A percentile compares a stretch with the other conserved stretches of the same genome.
Evolutionary conservation across 768 basidiomycete species (phyloP).

Genomic region (Hericium rajendrae): DNA sequence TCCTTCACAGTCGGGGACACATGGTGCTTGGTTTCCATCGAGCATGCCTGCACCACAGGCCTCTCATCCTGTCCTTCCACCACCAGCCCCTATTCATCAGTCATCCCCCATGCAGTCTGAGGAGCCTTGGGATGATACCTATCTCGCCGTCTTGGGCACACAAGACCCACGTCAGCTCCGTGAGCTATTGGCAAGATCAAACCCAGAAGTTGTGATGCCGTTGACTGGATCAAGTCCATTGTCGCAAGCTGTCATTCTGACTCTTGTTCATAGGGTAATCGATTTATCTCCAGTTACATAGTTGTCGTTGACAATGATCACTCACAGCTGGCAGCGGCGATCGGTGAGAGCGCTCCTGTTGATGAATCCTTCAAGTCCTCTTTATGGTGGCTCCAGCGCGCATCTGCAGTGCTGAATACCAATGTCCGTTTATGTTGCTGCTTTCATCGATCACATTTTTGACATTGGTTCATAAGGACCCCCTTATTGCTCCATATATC

Average conservation of each 20-base stretch:
- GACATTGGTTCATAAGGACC: constrained; percentile 39
- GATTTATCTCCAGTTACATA: background rate
- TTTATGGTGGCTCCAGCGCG: constrained; percentile 82
- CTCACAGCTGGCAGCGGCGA: constrained; percentile 55
- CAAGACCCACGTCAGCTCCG: constrained; percentile 70
- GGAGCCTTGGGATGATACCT: constrained; percentile 82
- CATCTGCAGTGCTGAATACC: constrained; percentile 60
- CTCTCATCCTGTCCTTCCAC: constrained; percentile 68
- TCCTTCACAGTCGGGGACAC: constrained; percentile 17
- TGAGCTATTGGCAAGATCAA: constrained; percentile 62
- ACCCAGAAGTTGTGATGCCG: constrained; percentile 75
- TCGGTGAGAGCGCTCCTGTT: constrained; percentile 65
- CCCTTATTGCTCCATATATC: constrained; percentile 73
- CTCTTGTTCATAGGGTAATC: constrained; percentile 73
- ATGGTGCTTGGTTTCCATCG: constrained; percentile 48
- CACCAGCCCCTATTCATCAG: constrained; percentile 33
- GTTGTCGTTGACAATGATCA: constrained; percentile 3
- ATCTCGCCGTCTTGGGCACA: constrained; percentile 64
- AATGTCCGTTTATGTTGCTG: constrained; percentile 35
- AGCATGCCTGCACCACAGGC: constrained; percentile 74
- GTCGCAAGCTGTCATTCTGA: constrained; percentile 78
- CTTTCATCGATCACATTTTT: constrained; percentile 2
- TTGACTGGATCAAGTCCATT: constrained; percentile 57
- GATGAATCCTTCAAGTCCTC: constrained; percentile 78
- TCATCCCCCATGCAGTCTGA: constrained; percentile 45